A percentile compares a stretch with the other conserved stretches of the same genome.
Evolutionary conservation across 805 yeast species (phyloP).

Genomic region (Ogataea philodendri): DNA sequence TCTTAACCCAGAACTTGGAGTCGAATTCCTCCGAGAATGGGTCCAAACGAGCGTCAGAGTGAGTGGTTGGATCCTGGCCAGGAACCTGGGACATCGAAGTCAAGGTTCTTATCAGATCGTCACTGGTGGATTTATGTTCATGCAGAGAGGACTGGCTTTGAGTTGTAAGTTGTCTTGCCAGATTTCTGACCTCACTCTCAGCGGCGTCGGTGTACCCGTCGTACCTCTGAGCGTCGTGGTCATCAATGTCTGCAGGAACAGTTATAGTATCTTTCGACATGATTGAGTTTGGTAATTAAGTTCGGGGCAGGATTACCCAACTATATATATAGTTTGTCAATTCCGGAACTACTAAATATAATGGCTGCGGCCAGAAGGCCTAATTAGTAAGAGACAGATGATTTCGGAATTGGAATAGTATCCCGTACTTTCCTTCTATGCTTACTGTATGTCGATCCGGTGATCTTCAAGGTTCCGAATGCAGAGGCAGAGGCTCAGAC

Average conservation of each 20-base stretch:
- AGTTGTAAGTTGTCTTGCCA: constrained; percentile 41
- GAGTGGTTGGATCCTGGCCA: constrained; percentile 41
- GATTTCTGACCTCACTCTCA: constrained; percentile 18
- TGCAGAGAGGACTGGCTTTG: constrained; percentile 11
- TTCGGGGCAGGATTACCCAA: too few species aligned
- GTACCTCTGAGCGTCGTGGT: constrained; percentile 10
- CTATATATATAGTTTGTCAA: too few species aligned
- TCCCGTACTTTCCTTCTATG: too few species aligned
- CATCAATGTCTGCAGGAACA: constrained; percentile 19
- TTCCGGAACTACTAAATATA: too few species aligned
- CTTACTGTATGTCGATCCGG: too few species aligned
- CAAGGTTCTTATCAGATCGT: constrained; percentile 34
- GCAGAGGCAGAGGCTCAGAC: too few species aligned
- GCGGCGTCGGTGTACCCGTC: constrained; percentile 12
- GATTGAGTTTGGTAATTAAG: neutral
- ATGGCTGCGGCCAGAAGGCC: too few species aligned
- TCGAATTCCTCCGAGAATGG: constrained; percentile 59
- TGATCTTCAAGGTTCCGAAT: too few species aligned
- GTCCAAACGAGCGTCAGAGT: constrained; percentile 45
- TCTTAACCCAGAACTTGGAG: constrained; percentile 66
- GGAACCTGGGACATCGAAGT: constrained; percentile 54
- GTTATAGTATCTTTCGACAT: constrained; percentile 22
- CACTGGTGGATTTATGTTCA: constrained; percentile 2
- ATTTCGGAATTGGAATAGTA: too few species aligned
- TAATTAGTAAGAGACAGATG: too few species aligned